Evolutionary conservation across 2,329 filamentous ascomycete genomes (phyloP), one percentile per base, ranked within the genome.

Genomic region (Pezicula neosporulosa): DNA sequence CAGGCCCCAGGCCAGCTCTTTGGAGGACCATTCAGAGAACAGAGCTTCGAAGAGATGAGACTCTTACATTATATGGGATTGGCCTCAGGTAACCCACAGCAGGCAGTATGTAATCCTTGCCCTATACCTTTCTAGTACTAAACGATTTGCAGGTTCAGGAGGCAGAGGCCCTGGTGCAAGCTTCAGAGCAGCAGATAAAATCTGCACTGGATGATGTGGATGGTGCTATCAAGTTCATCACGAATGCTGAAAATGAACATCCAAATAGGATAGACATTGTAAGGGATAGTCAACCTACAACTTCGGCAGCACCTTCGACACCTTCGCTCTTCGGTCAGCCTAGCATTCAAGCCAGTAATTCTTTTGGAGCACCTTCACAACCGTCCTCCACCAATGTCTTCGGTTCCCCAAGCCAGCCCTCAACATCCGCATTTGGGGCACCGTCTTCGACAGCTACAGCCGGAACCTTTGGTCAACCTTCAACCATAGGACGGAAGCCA

Each of bases 21-120:
- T 62, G 90, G 90, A 48, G 91, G 90, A 1, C 78, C 77, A 42
- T 77, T 82, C 6, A 80, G 91, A 16, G 93, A 97, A 68, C 87
- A 91, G 67, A 96, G 90, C 63, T 87, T 88, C 38, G 93, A 97
- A 68, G 93, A 97, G 70, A 80, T 96, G 66, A 81, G 91, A 46
- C 66, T 92, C n/a, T 83, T 89, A 19, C 86, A 90, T 64, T 92
- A 93, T 63, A 74, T 84, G 48, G 81, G 81, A 2, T 73, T 77
- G 38, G 78, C 81, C 8, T 64, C 78, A 7, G 87, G 88, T 1
- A 87, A 85, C 50, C 69, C 76, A 47, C 68, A 78, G 75, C 61
- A 74, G 75, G 65, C 63, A 53, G 65, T 68, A 60, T 12, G 64
- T 54, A 35, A 24, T 48, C 19, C 15, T 33, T 18, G 6, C n/a